Conservation (phyloP, 1,284 basidiomycete species). For the Cryptococcus amylolentus region DNA sequence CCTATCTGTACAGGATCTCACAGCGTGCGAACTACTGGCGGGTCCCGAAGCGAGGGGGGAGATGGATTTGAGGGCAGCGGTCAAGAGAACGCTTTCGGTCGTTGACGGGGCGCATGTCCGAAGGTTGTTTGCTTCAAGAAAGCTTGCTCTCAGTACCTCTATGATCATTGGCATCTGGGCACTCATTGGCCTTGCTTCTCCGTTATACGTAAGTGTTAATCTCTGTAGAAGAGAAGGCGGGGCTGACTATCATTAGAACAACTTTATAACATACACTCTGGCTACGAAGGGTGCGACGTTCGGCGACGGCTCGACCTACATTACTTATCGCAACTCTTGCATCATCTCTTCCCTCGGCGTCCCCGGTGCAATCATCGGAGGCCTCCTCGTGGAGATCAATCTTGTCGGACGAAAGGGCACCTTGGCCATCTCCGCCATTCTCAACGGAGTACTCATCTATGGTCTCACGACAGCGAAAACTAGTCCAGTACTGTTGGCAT, state of each 20-base stretch:
- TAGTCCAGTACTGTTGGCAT: conserved; percentile 56
- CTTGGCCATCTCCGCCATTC: conserved; percentile 54
- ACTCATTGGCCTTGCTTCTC: conserved; percentile 62
- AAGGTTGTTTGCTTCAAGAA: conserved; percentile 56
- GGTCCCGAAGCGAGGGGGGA: conserved; percentile 12
- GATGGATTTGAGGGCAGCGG: conserved; percentile 18
- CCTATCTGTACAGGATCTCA: conserved; percentile 55
- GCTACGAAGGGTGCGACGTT: conserved; percentile 36
- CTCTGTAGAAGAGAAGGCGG: not conserved
- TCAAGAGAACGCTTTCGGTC: conserved; percentile 43
- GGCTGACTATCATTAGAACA: conserved; percentile 37
- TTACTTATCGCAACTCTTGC: conserved; percentile 57
- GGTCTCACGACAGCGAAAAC: conserved; percentile 61
- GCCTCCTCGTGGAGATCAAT: conserved; percentile 56
- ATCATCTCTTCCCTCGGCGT: conserved; percentile 54
- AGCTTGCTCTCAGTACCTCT: conserved; percentile 56
- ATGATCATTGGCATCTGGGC: conserved; percentile 60
- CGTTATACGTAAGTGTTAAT: conserved; percentile 45
- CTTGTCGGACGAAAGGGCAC: conserved; percentile 57
- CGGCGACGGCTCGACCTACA: conserved; percentile 42
- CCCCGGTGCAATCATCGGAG: conserved; percentile 61
- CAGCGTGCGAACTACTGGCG: conserved; percentile 30
- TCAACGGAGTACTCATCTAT: conserved; percentile 62
- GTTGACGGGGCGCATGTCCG: conserved; percentile 54
- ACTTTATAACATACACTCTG: conserved; percentile 59